These are phyloP conservation scores for Curvularia sp. DNA, from an alignment of 2,329 filamentous ascomycete genomes.

Conservation along the genomic window DNA sequence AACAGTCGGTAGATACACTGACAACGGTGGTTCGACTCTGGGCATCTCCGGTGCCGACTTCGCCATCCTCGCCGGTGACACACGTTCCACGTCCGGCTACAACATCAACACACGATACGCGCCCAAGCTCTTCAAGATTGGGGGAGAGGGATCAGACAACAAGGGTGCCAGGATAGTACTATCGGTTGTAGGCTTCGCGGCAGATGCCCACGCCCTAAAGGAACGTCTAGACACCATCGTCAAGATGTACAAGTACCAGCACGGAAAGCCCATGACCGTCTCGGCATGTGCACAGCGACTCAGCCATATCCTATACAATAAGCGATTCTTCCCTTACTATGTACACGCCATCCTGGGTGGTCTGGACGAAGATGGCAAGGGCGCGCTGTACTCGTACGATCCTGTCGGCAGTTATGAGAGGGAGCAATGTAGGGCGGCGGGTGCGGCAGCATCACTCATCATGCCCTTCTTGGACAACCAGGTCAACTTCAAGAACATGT, in stretches of 20 bases:
- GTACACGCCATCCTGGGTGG: constrained; percentile 93
- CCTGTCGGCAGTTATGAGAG: constrained; percentile 97
- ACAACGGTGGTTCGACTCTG: constrained; percentile 96
- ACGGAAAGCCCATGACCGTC: constrained; percentile 94
- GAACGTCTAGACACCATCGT: constrained; percentile 93
- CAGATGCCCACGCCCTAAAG: constrained; percentile 91
- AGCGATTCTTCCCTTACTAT: constrained; percentile 99
- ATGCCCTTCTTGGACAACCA: constrained; percentile 99
- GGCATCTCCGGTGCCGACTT: constrained; percentile 95
- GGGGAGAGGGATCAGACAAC: constrained; percentile 85
- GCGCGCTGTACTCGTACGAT: constrained; percentile 96
- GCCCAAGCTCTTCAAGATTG: constrained; percentile 97
- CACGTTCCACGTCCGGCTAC: constrained; percentile 89
- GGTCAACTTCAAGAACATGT: constrained; percentile 99
- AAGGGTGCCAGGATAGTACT: constrained; percentile 86
- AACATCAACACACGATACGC: constrained; percentile 97
- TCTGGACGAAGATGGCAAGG: constrained; percentile 91
- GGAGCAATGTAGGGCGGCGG: constrained; percentile 92
- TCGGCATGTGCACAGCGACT: constrained; percentile 93
- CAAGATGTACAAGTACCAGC: constrained; percentile 99
- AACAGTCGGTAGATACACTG: constrained; percentile 75
- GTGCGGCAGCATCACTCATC: constrained; percentile 90
- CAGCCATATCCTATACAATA: constrained; percentile 93
- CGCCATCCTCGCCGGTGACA: constrained; percentile 96
- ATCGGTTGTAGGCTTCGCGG: constrained; percentile 93